Evolutionary conservation across 371 early-diverging fungal species (phyloP).

Genomic region (Phascolomyces articulosus): DNA sequence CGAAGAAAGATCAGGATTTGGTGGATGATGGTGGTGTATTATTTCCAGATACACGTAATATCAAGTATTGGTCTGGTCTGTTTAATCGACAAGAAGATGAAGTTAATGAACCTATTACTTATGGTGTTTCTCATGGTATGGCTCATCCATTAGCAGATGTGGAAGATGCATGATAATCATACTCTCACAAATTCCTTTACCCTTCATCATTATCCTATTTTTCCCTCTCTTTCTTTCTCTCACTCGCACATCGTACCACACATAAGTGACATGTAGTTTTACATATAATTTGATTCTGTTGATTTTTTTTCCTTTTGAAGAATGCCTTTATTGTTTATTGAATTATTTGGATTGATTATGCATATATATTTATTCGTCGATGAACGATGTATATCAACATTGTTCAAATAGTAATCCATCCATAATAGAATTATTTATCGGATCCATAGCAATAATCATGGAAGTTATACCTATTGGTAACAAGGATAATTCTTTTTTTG

Average conservation of each 20-base stretch:
- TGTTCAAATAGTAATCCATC: too few species aligned
- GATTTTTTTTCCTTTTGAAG: background rate
- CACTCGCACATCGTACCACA: too few species aligned
- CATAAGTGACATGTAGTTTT: background rate
- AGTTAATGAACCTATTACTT: constrained; percentile 44
- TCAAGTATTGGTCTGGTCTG: constrained; percentile 77
- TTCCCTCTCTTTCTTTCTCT: background rate
- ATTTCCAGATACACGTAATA: constrained; percentile 60
- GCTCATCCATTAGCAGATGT: constrained; percentile 14
- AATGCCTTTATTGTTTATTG: too few species aligned
- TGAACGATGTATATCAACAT: too few species aligned
- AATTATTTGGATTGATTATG: too few species aligned
- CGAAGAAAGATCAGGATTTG: constrained; percentile 48
- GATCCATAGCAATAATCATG: too few species aligned
- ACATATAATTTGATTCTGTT: background rate
- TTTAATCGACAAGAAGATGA: constrained; percentile 66
- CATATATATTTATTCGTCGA: too few species aligned
- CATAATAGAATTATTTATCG: too few species aligned
- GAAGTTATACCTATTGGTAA: too few species aligned
- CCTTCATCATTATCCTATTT: background rate
- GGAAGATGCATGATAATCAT: constrained; percentile 5
- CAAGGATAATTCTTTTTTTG: too few species aligned
- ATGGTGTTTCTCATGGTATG: constrained; percentile 27
- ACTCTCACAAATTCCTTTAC: background rate
- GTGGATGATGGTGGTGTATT: constrained; percentile 61